Conservation (phyloP, 1,284 basidiomycete species). For the Trichosporon coremiiforme region DNA sequence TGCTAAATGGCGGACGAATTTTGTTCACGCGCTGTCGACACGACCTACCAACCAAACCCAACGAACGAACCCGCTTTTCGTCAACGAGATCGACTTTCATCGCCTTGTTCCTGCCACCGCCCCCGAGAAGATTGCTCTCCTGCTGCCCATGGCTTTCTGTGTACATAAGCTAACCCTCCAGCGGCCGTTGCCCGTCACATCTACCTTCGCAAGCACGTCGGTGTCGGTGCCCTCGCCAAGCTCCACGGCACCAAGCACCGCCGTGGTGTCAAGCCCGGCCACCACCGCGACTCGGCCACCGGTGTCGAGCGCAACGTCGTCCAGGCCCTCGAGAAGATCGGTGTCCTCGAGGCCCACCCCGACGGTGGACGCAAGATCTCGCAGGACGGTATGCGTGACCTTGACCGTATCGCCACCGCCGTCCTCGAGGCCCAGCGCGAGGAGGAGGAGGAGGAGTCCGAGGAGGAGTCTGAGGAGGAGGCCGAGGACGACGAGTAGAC, state of each 20-base stretch:
- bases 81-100: not conserved
- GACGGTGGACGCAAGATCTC: slow-evolving; percentile 95
- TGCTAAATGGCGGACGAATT: not conserved
- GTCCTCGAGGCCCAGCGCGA: slow-evolving; percentile 86
- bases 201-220: slow-evolving; percentile 99
- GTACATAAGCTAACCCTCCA: slow-evolving; percentile 49
- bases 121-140: not conserved
- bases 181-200: slow-evolving; percentile 98
- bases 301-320: slow-evolving; percentile 88
- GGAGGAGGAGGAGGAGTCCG: slow-evolving; percentile 82
- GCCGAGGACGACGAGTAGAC: slow-evolving; percentile 63
- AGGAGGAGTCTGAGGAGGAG: slow-evolving; percentile 77
- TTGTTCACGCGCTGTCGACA: not conserved
- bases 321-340: slow-evolving; percentile 98
- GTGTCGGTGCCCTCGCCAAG: slow-evolving; percentile 89
- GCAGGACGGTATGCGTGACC: slow-evolving; percentile 92
- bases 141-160: not conserved
- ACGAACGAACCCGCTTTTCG: not conserved
- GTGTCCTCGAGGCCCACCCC: slow-evolving; percentile 89
- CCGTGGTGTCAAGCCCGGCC: slow-evolving; percentile 90
- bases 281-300: slow-evolving; percentile 85
- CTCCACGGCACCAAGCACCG: slow-evolving; percentile 96
- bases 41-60: not conserved
- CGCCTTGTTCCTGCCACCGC: not conserved
- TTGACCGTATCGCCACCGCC: slow-evolving; percentile 95